Evolutionary conservation across 202 grass and related monocot species (phyloP).

Genomic region (Eragrostis tef): DNA sequence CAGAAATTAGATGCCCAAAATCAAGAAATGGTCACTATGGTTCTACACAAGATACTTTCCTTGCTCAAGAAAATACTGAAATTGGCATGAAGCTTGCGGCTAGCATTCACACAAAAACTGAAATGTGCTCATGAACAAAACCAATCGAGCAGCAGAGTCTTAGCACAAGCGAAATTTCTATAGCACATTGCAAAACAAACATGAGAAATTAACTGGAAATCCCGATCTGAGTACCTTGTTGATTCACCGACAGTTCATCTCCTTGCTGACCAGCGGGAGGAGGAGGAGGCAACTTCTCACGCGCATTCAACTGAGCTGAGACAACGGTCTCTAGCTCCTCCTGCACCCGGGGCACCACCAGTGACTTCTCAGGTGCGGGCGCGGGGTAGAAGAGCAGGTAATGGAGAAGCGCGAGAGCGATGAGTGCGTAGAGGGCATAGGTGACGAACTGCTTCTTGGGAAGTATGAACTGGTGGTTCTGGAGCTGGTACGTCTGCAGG

Average conservation of each 20-base stretch:
- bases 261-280: slow-evolving; percentile 6
- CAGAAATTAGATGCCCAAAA: slow-evolving; percentile 7
- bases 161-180: background rate
- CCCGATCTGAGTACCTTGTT: background rate
- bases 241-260: background rate
- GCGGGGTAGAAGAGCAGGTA: slow-evolving; percentile 63
- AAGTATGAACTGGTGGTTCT: slow-evolving; percentile 17
- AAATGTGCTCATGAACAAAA: background rate
- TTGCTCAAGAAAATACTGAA: background rate
- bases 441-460: slow-evolving; percentile 56
- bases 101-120: background rate
- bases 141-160: background rate
- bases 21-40: background rate
- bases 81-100: background rate
- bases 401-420: slow-evolving; percentile 71
- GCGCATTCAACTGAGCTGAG: slow-evolving; percentile 20
- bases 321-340: background rate
- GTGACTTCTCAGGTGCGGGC: slow-evolving; percentile 3
- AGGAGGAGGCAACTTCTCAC: background rate
- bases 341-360: background rate
- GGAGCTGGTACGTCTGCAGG: slow-evolving; percentile 40
- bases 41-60: background rate
- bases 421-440: slow-evolving; percentile 58
- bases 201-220: background rate
- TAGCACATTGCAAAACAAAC: background rate